Conservation (phyloP, 306 rosid genomes). For the Hylodesmum podocarpum region DNA sequence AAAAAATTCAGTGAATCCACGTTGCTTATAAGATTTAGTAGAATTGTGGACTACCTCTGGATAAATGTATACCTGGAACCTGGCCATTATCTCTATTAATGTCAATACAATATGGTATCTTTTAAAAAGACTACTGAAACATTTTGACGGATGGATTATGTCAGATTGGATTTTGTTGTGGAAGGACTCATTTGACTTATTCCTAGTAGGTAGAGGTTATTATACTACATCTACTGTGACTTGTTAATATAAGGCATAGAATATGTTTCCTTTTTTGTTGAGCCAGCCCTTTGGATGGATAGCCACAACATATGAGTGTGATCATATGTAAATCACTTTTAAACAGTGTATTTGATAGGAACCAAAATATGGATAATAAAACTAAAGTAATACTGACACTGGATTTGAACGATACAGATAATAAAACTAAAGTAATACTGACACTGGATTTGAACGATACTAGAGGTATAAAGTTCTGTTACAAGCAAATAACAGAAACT, state of each 20-base stretch:
- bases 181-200: neutral
- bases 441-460: too few species aligned
- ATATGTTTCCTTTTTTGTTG: constrained; percentile 5
- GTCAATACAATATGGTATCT: neutral
- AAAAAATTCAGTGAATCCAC: neutral
- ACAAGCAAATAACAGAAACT: too few species aligned
- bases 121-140: neutral
- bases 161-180: neutral
- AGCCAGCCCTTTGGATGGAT: neutral
- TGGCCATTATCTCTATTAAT: neutral
- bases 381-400: too few species aligned
- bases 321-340: constrained; percentile 14
- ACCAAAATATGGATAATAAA: too few species aligned
- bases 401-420: too few species aligned
- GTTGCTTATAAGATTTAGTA: neutral
- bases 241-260: neutral
- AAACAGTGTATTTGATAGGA: too few species aligned
- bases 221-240: neutral
- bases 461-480: too few species aligned
- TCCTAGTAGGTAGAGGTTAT: neutral
- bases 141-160: constrained; percentile 5
- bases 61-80: neutral
- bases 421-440: too few species aligned
- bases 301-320: neutral
- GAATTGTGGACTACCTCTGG: neutral